These are phyloP conservation scores for Venustampulla echinocandica DNA, from an alignment of 495 filamentous ascomycete genomes.

Conservation along the genomic window DNA sequence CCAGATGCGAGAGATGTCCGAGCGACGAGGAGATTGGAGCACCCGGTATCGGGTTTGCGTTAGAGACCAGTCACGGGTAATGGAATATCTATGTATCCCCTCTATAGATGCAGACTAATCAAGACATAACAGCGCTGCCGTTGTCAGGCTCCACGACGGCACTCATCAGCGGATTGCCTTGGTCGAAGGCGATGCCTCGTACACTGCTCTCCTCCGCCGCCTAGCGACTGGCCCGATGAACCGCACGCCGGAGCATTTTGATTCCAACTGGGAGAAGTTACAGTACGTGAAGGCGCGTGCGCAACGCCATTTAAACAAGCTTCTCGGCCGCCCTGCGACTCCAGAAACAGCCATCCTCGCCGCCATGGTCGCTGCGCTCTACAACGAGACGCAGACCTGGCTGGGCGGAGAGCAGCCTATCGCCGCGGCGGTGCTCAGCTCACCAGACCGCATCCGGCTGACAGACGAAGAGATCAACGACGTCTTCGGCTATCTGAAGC, in stretches of 20 bases:
- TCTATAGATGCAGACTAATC: not conserved
- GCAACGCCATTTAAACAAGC: not conserved
- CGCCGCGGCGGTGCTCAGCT: not conserved
- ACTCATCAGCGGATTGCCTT: not conserved
- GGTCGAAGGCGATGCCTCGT: not conserved
- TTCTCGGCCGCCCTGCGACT: not conserved
- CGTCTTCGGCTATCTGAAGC: not conserved
- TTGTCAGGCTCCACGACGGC: not conserved
- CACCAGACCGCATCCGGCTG: not conserved
- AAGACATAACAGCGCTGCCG: not conserved
- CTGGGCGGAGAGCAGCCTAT: not conserved
- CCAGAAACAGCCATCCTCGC: not conserved
- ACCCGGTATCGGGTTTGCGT: not conserved
- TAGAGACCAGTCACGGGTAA: not conserved
- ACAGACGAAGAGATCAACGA: not conserved
- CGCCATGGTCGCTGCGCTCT: not conserved
- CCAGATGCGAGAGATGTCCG: not conserved
- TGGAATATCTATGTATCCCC: not conserved
- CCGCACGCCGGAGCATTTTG: not conserved
- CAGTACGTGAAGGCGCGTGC: not conserved
- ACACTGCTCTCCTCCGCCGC: not conserved
- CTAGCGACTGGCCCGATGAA: not conserved
- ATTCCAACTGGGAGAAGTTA: not conserved
- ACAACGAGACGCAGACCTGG: not conserved
- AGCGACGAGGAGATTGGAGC: not conserved